Evolutionary conservation across 108 stramenopile species (phyloP), one percentile per base, ranked within the genome.

Genomic region (Aureococcus anophagefferens): DNA sequence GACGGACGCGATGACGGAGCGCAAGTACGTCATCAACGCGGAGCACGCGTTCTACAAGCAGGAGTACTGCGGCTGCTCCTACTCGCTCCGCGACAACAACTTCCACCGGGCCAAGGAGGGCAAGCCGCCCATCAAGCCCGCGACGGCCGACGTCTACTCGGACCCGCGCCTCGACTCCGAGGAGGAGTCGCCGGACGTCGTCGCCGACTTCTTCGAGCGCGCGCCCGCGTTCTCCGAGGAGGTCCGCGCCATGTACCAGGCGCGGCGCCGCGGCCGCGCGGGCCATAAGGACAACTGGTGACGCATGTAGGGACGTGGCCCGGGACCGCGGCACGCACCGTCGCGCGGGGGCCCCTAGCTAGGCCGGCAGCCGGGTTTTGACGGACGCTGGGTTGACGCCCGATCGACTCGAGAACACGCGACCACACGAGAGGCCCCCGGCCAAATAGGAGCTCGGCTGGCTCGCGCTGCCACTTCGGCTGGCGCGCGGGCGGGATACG

Each of bases 51-150:
- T 85, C 72, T 87, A 87, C 75, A 87, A 87, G 74, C 86, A 87
- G 74, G 84, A 87, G 73, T 87, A 87, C 68, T 87, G 86, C 70
- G 86, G 86, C 14, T 87, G 86, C 66, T 75, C 80, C 18, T 85
- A 81, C 62, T 83, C 82, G 0, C 68, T 85, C 30, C 40, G 86
- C 25, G 86, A 87, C 64, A 74, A 72, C 28, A 87, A 87, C 68
- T 78, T 83, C 13, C 84, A 82, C 81, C 66, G 86, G 14, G 83
- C 75, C 62, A 82, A 81, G 35, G 81, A 85, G 64, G 84, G 82
- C 59, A 83, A 83, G 32, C 81, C 81, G 17, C 81, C 79, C 45
- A 84, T 84, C 34, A 70, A 79, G 44, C 84, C 83, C 13, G 87
- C 85, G 1, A 72, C 46, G 28, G 84, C 85, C 29, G 87, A 84